Base-by-base conservation (phyloP, 1,139 yeast genomes). In the Yamadazyma spencermartinsiae region DNA sequence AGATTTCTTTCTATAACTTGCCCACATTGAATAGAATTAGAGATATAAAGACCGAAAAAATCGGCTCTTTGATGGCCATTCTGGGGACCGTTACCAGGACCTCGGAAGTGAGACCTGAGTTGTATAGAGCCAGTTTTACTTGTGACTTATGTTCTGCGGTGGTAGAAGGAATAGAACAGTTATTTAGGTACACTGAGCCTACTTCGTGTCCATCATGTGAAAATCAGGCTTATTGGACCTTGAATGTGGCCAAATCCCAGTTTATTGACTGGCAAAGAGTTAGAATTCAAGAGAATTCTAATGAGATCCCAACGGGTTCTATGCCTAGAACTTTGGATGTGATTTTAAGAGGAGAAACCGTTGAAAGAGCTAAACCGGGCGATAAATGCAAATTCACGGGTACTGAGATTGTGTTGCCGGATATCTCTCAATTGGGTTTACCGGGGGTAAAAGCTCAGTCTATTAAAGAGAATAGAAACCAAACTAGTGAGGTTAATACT, bases 261-360 rank as follows among this genome's bases (percentile, higher is more conserved):
- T 92, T 92, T 54, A 74, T 88, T 46, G 98, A 92, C 68, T 92
- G 99, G 99, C 99, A 92, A 63, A 86, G 87, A 51, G 95, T 90
- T 17, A 77, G 98, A 50, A 86, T 92, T 45, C 99, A 92, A 60
- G 99, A 92, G 59, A 94, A 92, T 56, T 80, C 98, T 12, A 86
- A 76, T 52, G 98, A 92, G 63, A 92, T 92, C 43, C 99, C 99
- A 19, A 89, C 97, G 0, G 99, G 99, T 21, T 88, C 97, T 2
- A 92, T 92, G 99, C 99, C 99, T 26, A 79, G 99, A 60, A 92
- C 98, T 8, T 66, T 92, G 50, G 98, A 92, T 61, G 95, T 92
- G 19, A 86, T 92, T 40, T 67, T 92, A 40, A 76, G 98, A 54
- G 98, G 98, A 34, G 98, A 92, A 52, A 76, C 89, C 37, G 98